Percentiles rank a stretch among this genome's conserved stretches.
These are phyloP conservation scores for Penicillium angulare DNA, from an alignment of 495 filamentous ascomycete species.

Conservation along the genomic window DNA sequence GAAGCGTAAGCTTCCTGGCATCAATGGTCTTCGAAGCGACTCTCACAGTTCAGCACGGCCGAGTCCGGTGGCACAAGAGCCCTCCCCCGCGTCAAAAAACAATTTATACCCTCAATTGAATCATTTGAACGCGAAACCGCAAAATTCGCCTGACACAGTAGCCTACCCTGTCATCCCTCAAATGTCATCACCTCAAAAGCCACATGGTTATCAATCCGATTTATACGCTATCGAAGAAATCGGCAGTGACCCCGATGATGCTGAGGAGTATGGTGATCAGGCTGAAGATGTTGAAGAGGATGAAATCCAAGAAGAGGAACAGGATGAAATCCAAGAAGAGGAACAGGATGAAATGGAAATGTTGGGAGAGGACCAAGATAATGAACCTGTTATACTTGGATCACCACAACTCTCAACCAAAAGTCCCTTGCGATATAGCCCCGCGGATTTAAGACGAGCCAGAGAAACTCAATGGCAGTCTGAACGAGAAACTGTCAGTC, in stretches of 20 bases:
- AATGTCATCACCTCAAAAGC: slow-evolving; percentile 1
- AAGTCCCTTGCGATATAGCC: neutral
- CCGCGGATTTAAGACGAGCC: neutral
- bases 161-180: slow-evolving; percentile 19
- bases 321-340: slow-evolving; percentile 4
- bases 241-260: neutral
- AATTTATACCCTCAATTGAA: neutral
- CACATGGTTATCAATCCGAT: neutral
- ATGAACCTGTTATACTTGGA: neutral
- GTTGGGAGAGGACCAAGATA: neutral
- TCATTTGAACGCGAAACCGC: neutral
- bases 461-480: slow-evolving; percentile 48
- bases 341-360: neutral
- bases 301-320: neutral
- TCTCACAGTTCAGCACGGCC: slow-evolving; percentile 10
- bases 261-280: neutral
- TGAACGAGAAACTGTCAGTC: slow-evolving; percentile 51
- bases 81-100: neutral
- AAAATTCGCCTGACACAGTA: slow-evolving; percentile 1
- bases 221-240: neutral
- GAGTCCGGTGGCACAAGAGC: slow-evolving; percentile 9
- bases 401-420: slow-evolving; percentile 1
- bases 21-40: slow-evolving; percentile 20
- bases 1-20: slow-evolving; percentile 30
- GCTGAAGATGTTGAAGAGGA: too few relatives aligned